A percentile compares a stretch with the other conserved stretches of the same genome.
These are phyloP conservation scores for Cryptosporidium bovis DNA, from an alignment of 169 alveolate species.

Conservation along the genomic window DNA sequence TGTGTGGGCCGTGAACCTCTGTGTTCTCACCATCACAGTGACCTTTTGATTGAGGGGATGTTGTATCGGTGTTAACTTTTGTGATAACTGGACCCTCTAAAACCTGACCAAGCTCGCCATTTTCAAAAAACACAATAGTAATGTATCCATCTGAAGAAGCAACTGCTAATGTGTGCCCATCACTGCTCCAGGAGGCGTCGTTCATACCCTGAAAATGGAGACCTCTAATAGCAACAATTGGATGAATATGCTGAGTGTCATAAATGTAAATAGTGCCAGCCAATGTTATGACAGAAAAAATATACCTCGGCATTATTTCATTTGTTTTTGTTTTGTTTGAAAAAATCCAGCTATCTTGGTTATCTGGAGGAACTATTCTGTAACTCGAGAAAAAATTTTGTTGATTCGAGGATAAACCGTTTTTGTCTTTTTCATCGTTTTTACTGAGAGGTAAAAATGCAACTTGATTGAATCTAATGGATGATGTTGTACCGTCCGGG, in stretches of 20 bases:
- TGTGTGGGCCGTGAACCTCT: neutral
- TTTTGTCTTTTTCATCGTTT: neutral
- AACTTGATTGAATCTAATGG: conserved; percentile 63
- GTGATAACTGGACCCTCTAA: conserved; percentile 35
- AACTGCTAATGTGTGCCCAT: conserved; percentile 89
- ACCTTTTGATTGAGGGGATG: neutral
- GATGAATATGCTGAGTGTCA: conserved; percentile 87
- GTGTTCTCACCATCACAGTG: neutral
- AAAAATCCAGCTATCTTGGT: conserved; percentile 52
- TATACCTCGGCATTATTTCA: conserved; percentile 81
- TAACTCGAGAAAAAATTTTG: conserved; percentile 13
- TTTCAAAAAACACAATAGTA: conserved; percentile 85
- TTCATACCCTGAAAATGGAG: conserved; percentile 93
- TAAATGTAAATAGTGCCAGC: conserved; percentile 88
- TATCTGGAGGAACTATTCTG: conserved; percentile 35
- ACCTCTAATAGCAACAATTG: conserved; percentile 90
- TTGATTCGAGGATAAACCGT: neutral
- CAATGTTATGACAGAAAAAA: conserved; percentile 87
- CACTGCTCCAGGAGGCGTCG: conserved; percentile 93
- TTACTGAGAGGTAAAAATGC: conserved; percentile 27
- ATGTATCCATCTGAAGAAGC: conserved; percentile 93
- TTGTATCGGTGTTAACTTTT: neutral
- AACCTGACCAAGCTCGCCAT: conserved; percentile 86
- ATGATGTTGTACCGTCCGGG: conserved; percentile 66
- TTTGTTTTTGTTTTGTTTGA: conserved; percentile 68